phyloP scores from a whole-genome alignment of 768 basidiomycete species.

The Dioszegia aurantiaca region DNA sequence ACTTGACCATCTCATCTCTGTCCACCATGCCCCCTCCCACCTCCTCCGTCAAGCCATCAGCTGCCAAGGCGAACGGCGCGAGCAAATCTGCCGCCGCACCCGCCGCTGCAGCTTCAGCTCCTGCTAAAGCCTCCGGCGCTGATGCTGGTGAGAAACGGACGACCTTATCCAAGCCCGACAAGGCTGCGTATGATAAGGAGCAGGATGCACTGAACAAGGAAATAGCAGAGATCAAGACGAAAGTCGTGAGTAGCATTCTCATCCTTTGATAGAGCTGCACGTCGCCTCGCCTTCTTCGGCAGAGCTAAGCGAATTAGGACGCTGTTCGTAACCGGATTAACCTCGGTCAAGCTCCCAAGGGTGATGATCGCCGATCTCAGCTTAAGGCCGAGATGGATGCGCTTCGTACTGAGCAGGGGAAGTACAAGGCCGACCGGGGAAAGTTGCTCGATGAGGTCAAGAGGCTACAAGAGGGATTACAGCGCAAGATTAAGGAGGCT shows the following conservation, averaged over 20 bases:
- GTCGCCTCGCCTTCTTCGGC: too few relatives aligned
- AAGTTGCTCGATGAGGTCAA: constrained; percentile 79
- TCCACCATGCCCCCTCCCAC: constrained; percentile 48
- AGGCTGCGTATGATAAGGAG: constrained; percentile 75
- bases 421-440: constrained; percentile 59
- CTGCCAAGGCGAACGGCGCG: constrained; percentile 30
- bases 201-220: constrained; percentile 76
- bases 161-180: constrained; percentile 68
- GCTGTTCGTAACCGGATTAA: constrained; percentile 44
- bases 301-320: constrained; percentile 30
- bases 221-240: constrained; percentile 75
- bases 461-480: constrained; percentile 68
- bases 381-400: constrained; percentile 78
- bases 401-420: constrained; percentile 74
- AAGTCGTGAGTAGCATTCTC: constrained; percentile 62
- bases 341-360: constrained; percentile 35
- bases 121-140: constrained; percentile 24
- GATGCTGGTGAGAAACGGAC: constrained; percentile 26
- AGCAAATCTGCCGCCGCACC: constrained; percentile 8
- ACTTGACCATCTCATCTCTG: not conserved
- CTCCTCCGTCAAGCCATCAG: constrained; percentile 42
- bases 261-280: not conserved
- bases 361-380: constrained; percentile 67
- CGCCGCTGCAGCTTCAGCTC: constrained; percentile 15
- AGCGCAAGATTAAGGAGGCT: constrained; percentile 87